Evolutionary conservation across 2,329 filamentous ascomycete genomes (phyloP).

Genomic region (Akanthomyces dipterigenus): DNA sequence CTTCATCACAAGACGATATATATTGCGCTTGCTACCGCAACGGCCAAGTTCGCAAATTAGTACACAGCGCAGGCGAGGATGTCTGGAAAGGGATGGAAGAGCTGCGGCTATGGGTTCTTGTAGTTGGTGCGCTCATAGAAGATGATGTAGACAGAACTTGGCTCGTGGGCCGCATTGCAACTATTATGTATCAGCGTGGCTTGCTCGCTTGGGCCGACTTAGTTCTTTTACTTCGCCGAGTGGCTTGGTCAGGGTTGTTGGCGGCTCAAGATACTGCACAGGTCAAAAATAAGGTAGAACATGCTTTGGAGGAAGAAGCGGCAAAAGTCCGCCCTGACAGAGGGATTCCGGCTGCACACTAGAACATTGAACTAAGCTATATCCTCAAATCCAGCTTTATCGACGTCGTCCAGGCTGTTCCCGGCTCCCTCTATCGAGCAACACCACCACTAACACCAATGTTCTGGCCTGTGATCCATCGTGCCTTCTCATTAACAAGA

Average conservation of each 20-base stretch:
- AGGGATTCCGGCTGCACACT: background rate
- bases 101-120: background rate
- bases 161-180: background rate
- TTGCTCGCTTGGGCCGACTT: background rate
- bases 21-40: background rate
- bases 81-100: background rate
- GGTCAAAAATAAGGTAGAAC: too few species aligned
- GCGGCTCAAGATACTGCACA: too few species aligned
- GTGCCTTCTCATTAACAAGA: conserved; percentile 29
- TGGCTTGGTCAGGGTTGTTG: too few species aligned
- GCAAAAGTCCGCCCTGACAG: too few species aligned
- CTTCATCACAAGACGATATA: background rate
- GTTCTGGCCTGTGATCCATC: conserved; percentile 38
- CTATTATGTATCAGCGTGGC: background rate
- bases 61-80: background rate
- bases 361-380: background rate
- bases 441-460: conserved; percentile 32
- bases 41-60: background rate
- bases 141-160: background rate
- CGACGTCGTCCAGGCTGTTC: background rate
- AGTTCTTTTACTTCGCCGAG: background rate
- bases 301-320: too few species aligned
- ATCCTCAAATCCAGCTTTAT: too few species aligned
- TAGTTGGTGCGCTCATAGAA: background rate
- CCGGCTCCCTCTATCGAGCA: conserved; percentile 11